Percentiles rank a stretch among this genome's conserved stretches.
phyloP scores from a whole-genome alignment of 768 basidiomycete genomes.

The Tulasnella calospora region DNA sequence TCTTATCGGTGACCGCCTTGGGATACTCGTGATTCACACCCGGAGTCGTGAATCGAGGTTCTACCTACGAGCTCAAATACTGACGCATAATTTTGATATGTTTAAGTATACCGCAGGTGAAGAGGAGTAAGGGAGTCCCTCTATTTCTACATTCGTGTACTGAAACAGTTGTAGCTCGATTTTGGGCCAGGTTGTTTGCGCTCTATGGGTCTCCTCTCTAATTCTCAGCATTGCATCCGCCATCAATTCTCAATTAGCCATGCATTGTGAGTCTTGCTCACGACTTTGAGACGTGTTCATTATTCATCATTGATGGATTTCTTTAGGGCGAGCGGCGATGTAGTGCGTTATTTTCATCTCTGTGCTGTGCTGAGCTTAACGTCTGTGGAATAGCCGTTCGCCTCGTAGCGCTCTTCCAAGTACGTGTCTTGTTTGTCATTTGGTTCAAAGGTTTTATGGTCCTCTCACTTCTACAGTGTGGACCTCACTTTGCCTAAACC shows the following conservation, averaged over 20 bases:
- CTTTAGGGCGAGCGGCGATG: slow-evolving; percentile 23
- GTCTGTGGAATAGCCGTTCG: not conserved
- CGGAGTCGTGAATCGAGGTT: too few relatives aligned
- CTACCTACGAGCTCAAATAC: not conserved
- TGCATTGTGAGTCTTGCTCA: slow-evolving; percentile 12
- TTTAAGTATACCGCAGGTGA: not conserved
- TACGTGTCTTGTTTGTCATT: not conserved
- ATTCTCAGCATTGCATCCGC: slow-evolving; percentile 26
- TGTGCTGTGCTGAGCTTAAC: not conserved
- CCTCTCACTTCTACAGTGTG: not conserved
- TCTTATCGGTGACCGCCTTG: not conserved
- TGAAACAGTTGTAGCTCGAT: not conserved
- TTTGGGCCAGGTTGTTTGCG: slow-evolving; percentile 10
- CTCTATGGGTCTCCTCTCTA: slow-evolving; percentile 25
- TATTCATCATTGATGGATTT: not conserved
- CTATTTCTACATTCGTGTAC: too few relatives aligned
- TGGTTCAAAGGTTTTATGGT: not conserved
- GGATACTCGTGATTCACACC: too few relatives aligned
- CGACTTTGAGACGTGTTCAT: not conserved
- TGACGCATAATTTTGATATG: not conserved
- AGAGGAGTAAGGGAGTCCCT: not conserved
- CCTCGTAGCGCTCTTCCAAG: slow-evolving; percentile 24
- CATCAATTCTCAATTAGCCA: slow-evolving; percentile 27
- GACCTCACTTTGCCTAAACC: slow-evolving; percentile 26
- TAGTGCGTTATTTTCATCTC: not conserved